These are phyloP conservation scores for Filobasidium wieringae DNA, from an alignment of 768 basidiomycete genomes.

Conservation along the genomic window DNA sequence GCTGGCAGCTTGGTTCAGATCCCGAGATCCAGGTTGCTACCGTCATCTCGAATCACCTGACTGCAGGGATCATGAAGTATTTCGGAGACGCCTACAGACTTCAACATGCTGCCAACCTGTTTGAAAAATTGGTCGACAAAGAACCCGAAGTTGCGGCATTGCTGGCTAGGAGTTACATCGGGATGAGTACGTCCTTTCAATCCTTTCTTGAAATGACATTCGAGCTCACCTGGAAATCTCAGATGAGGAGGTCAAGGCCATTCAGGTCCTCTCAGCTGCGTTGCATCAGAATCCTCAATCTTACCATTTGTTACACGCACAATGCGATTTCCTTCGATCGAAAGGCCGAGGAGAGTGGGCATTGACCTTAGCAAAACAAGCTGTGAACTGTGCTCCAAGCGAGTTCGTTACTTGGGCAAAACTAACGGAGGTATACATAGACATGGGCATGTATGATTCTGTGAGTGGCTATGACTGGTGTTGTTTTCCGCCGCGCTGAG, in stretches of 20 bases:
- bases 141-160: constrained; percentile 84
- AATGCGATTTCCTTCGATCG: constrained; percentile 81
- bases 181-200: constrained; percentile 67
- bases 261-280: constrained; percentile 78
- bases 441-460: constrained; percentile 72
- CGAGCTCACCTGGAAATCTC: background rate
- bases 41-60: constrained; percentile 88
- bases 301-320: constrained; percentile 84
- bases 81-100: constrained; percentile 84
- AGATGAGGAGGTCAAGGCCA: constrained; percentile 98
- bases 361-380: constrained; percentile 77
- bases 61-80: constrained; percentile 89
- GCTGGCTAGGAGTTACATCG: constrained; percentile 79
- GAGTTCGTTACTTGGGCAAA: constrained; percentile 99
- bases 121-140: constrained; percentile 72
- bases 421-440: constrained; percentile 86
- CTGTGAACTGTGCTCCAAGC: constrained; percentile 95
- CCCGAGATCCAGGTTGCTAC: constrained; percentile 98
- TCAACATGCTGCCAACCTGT: constrained; percentile 79
- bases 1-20: constrained; percentile 97
- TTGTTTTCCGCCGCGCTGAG: background rate
- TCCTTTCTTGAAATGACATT: background rate
- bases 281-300: constrained; percentile 79
- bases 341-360: constrained; percentile 84
- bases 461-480: constrained; percentile 22